Conservation (phyloP, 305 asterid species). For the Andrographis paniculata region DNA sequence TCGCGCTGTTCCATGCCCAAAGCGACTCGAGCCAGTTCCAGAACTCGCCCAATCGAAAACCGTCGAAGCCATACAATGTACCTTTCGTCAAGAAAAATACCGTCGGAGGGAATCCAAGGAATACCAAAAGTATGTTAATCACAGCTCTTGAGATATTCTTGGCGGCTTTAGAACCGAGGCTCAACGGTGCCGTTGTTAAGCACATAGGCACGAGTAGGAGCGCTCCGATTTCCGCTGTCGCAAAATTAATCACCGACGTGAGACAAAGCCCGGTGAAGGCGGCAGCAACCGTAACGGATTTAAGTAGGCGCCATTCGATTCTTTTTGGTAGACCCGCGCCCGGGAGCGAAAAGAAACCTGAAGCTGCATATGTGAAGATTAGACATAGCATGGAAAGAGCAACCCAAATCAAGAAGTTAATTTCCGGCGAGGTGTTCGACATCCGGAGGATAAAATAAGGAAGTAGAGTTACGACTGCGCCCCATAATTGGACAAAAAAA, state of each 20-base stretch:
- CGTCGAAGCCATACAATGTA: conserved; percentile 39
- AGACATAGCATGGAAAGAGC: conserved; percentile 39
- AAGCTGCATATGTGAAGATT: conserved; percentile 28
- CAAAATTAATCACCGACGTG: conserved; percentile 89
- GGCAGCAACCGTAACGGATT: conserved; percentile 68
- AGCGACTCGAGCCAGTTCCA: conserved; percentile 85
- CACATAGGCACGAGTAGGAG: conserved; percentile 85
- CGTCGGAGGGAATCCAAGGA: conserved; percentile 56
- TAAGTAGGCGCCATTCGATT: conserved; percentile 60
- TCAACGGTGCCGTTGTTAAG: conserved; percentile 55
- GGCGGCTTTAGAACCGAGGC: conserved; percentile 25
- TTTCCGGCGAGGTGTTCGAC: conserved; percentile 39
- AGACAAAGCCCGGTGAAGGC: conserved; percentile 77
- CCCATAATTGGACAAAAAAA: conserved; percentile 66
- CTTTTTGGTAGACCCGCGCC: conserved; percentile 21
- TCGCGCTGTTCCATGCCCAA: conserved; percentile 93
- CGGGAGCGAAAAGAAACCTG: conserved; percentile 28
- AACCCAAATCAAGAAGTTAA: conserved; percentile 47
- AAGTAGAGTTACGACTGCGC: conserved; percentile 55
- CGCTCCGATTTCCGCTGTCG: conserved; percentile 89
- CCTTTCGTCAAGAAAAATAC: conserved; percentile 50
- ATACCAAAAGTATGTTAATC: conserved; percentile 31
- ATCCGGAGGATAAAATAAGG: conserved; percentile 48
- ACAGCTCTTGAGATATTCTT: conserved; percentile 25
- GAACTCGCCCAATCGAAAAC: conserved; percentile 48